A percentile compares a stretch with the other conserved stretches of the same genome.
phyloP scores from a whole-genome alignment of 768 basidiomycete genomes.

The Boletus pseudopeckii region DNA sequence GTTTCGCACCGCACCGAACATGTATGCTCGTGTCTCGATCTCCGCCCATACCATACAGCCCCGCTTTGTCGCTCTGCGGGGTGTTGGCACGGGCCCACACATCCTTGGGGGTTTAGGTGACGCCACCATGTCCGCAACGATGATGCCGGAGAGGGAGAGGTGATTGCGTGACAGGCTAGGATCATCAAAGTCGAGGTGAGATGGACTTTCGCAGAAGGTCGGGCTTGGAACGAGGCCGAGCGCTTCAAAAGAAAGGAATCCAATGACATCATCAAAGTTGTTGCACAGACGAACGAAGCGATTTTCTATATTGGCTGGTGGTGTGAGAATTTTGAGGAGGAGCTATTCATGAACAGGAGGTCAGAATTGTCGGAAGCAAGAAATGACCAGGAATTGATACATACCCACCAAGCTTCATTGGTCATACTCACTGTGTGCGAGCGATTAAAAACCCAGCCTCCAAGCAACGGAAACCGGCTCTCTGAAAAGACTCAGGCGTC shows the following conservation, averaged over 20 bases:
- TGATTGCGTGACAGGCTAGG: slow-evolving; percentile 11
- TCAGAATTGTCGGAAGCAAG: not conserved
- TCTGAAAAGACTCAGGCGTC: not conserved
- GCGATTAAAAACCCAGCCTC: slow-evolving; percentile 32
- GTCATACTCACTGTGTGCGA: slow-evolving; percentile 18
- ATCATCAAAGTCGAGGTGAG: not conserved
- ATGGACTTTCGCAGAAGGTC: slow-evolving; percentile 12
- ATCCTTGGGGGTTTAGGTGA: not conserved
- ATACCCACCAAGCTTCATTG: slow-evolving; percentile 33
- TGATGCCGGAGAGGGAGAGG: slow-evolving; percentile 20
- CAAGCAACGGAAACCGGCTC: slow-evolving; percentile 23
- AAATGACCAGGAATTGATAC: slow-evolving; percentile 1
- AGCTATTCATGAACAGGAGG: not conserved
- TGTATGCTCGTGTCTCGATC: slow-evolving; percentile 19
- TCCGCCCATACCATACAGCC: slow-evolving; percentile 26
- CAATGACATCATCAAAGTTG: slow-evolving; percentile 28
- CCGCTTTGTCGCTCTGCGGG: slow-evolving; percentile 5
- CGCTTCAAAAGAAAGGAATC: slow-evolving; percentile 26
- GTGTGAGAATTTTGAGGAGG: slow-evolving; percentile 1
- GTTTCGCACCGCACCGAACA: slow-evolving; percentile 33
- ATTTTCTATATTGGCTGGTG: slow-evolving; percentile 26
- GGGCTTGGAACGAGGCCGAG: slow-evolving; percentile 20
- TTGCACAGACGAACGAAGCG: slow-evolving; percentile 31
- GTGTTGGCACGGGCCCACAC: slow-evolving; percentile 2
- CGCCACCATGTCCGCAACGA: slow-evolving; percentile 20